Conservation (phyloP, 164 flowering plant species). For the Akebia trifoliata region DNA sequence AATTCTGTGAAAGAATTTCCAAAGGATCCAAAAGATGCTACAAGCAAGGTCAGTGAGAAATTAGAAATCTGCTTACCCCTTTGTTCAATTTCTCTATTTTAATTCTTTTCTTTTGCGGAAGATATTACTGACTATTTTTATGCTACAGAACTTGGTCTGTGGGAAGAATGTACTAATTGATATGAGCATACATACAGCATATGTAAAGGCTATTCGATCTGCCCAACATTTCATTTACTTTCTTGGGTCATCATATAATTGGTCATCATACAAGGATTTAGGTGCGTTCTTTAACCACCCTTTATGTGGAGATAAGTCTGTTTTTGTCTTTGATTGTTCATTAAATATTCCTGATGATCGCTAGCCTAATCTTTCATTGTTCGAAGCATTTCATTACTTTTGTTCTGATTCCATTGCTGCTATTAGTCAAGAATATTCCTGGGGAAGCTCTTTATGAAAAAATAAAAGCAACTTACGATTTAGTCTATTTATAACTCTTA, state of each 20-base stretch:
- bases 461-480: too few relatives aligned
- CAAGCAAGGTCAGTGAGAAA: conserved; percentile 46
- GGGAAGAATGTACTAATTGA: conserved; percentile 92
- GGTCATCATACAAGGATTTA: conserved; percentile 67
- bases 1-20: conserved; percentile 87
- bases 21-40: conserved; percentile 79
- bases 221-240: conserved; percentile 97
- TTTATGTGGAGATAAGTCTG: too few relatives aligned
- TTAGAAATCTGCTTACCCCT: not conserved
- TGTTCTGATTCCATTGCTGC: too few relatives aligned
- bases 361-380: too few relatives aligned
- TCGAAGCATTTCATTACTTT: too few relatives aligned
- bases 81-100: too few relatives aligned
- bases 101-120: too few relatives aligned
- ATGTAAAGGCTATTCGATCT: conserved; percentile 86
- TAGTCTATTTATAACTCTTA: too few relatives aligned
- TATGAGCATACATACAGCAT: conserved; percentile 98
- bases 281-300: conserved; percentile 44
- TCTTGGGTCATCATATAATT: conserved; percentile 88
- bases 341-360: too few relatives aligned
- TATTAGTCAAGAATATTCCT: too few relatives aligned
- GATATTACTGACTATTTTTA: conserved; percentile 5
- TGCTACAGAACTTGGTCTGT: conserved; percentile 74
- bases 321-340: too few relatives aligned
- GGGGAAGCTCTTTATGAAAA: too few relatives aligned